A percentile compares a stretch with the other conserved stretches of the same genome.
phyloP scores from a whole-genome alignment of 441 rosid species.

The Eutrema salsugineum region DNA sequence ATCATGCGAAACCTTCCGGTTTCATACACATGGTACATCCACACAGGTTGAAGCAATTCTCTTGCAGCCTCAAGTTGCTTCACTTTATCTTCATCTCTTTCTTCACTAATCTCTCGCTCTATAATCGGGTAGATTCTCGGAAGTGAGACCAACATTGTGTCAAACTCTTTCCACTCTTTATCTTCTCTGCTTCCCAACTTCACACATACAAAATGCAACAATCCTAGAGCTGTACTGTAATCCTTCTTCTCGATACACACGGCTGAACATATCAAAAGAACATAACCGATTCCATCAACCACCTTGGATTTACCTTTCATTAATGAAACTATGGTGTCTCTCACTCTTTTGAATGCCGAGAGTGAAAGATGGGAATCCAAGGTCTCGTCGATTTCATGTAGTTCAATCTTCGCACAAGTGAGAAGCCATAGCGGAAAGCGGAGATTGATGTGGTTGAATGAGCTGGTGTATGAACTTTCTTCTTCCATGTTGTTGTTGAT shows the following conservation, averaged over 20 bases:
- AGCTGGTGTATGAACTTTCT: conserved; percentile 32
- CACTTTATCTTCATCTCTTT: conserved; percentile 36
- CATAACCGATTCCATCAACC: conserved; percentile 53
- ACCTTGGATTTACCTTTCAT: conserved; percentile 45
- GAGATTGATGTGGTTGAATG: conserved; percentile 40
- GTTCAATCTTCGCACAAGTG: conserved; percentile 54
- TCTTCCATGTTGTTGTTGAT: conserved; percentile 34
- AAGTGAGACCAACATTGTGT: conserved; percentile 65
- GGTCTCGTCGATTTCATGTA: conserved; percentile 37
- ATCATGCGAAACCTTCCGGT: conserved; percentile 60
- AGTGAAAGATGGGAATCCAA: conserved; percentile 34
- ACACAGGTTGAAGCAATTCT: conserved; percentile 76
- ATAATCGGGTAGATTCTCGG: conserved; percentile 63
- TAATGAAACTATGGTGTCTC: conserved; percentile 39
- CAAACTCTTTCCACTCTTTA: conserved; percentile 61
- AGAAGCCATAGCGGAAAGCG: conserved; percentile 65
- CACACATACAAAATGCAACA: conserved; percentile 52
- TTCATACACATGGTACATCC: conserved; percentile 86
- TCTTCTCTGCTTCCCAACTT: conserved; percentile 59
- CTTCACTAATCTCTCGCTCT: conserved; percentile 62
- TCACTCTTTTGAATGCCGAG: conserved; percentile 42
- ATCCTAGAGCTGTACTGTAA: conserved; percentile 51
- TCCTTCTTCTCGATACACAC: conserved; percentile 63
- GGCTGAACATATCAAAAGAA: conserved; percentile 46
- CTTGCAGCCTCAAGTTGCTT: conserved; percentile 45